Conservation (phyloP, 1,139 yeast species). For the Yamadazyma trypodendri region DNA sequence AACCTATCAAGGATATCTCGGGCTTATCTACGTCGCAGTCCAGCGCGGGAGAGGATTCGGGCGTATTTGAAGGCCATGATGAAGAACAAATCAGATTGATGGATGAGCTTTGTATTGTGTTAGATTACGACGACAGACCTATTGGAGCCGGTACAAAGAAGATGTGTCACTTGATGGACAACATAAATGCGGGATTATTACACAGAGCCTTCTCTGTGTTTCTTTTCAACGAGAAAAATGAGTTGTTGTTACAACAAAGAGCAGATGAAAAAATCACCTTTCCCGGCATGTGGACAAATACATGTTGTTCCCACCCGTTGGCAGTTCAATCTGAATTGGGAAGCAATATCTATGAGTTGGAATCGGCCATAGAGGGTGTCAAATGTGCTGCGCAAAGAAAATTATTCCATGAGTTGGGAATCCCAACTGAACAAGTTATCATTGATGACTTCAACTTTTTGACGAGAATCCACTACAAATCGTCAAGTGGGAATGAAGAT, state of each 20-base stretch:
- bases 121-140: slow-evolving; percentile 83
- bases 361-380: slow-evolving; percentile 68
- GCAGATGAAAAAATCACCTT: slow-evolving; percentile 96
- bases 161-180: slow-evolving; percentile 85
- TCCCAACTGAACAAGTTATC: slow-evolving; percentile 62
- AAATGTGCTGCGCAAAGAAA: slow-evolving; percentile 90
- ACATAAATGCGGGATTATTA: slow-evolving; percentile 78
- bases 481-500: slow-evolving; percentile 60
- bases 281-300: slow-evolving; percentile 96
- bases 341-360: slow-evolving; percentile 27
- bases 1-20: slow-evolving; percentile 48
- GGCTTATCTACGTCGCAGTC: slow-evolving; percentile 39
- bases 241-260: slow-evolving; percentile 85
- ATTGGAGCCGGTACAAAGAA: slow-evolving; percentile 94
- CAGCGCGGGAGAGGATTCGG: slow-evolving; percentile 19
- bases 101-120: slow-evolving; percentile 95
- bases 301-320: slow-evolving; percentile 97
- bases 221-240: slow-evolving; percentile 73
- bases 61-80: slow-evolving; percentile 78
- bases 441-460: slow-evolving; percentile 70
- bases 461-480: slow-evolving; percentile 89
- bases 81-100: slow-evolving; percentile 90
- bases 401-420: slow-evolving; percentile 90
- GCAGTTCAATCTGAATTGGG: slow-evolving; percentile 74
- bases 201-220: slow-evolving; percentile 97